phyloP scores from a whole-genome alignment of 345 rosid genomes.

The Hibiscus trionum region DNA sequence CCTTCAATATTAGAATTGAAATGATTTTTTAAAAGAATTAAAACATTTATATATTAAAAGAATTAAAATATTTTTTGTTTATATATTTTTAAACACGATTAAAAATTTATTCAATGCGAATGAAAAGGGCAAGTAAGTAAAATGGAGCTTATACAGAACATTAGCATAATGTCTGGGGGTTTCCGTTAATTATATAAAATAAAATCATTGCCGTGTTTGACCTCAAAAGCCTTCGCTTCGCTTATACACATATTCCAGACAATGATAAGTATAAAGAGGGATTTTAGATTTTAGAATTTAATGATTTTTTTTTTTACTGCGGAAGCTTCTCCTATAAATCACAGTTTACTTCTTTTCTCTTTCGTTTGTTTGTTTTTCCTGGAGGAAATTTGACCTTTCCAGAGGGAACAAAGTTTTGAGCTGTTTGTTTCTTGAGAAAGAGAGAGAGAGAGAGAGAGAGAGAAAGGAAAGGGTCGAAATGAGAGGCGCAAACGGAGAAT shows the following conservation, averaged over 20 bases:
- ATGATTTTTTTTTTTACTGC: not conserved
- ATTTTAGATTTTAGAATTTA: not conserved
- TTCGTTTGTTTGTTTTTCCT: slow-evolving; percentile 2
- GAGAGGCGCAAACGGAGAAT: slow-evolving; percentile 38
- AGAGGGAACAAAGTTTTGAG: not conserved
- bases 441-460: too few relatives aligned
- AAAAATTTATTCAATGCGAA: not conserved
- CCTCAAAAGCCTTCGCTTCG: slow-evolving; percentile 18
- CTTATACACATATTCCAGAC: slow-evolving; percentile 1
- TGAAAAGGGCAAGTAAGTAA: not conserved
- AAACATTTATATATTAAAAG: too few relatives aligned
- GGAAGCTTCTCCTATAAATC: slow-evolving; percentile 6
- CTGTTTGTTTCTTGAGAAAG: slow-evolving; percentile 2
- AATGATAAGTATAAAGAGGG: not conserved
- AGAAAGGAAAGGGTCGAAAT: slow-evolving; percentile 15
- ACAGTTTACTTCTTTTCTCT: not conserved
- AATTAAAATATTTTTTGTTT: too few relatives aligned
- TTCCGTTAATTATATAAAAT: slow-evolving; percentile 18
- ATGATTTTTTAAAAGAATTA: too few relatives aligned
- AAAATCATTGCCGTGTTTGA: slow-evolving; percentile 64
- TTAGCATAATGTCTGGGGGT: slow-evolving; percentile 7
- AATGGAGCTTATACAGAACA: not conserved
- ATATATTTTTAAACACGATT: too few relatives aligned
- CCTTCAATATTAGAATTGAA: too few relatives aligned
- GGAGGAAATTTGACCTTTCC: slow-evolving; percentile 17